Conservation (phyloP, 106 monocot genomes). For the Hemerocallis citrina region DNA sequence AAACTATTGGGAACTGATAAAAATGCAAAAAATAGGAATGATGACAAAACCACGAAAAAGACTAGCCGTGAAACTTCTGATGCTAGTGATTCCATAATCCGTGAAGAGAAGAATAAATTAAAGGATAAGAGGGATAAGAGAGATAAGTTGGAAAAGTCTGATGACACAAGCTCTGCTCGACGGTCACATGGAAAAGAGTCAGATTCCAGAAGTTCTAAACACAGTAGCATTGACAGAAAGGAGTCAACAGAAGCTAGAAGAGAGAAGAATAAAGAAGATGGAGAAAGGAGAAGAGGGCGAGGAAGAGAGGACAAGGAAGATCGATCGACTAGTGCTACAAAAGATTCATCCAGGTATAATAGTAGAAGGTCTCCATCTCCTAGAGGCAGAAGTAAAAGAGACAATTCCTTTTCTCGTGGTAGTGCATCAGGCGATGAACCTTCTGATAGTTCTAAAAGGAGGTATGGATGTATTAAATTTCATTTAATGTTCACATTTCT, state of each 20-base stretch:
- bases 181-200: constrained; percentile 15
- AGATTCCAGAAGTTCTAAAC: constrained; percentile 33
- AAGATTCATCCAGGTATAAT: constrained; percentile 25
- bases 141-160: constrained; percentile 23
- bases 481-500: not conserved
- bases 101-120: constrained; percentile 18
- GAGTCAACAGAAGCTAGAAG: constrained; percentile 30
- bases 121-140: constrained; percentile 26
- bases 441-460: constrained; percentile 46
- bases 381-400: constrained; percentile 37
- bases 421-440: constrained; percentile 50
- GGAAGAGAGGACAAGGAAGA: constrained; percentile 38
- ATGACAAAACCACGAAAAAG: constrained; percentile 3
- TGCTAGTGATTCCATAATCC: constrained; percentile 9
- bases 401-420: constrained; percentile 25
- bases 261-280: constrained; percentile 30
- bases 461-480: constrained; percentile 17
- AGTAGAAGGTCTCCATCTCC: constrained; percentile 49
- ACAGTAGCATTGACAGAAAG: constrained; percentile 17
- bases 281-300: constrained; percentile 20
- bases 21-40: constrained; percentile 6
- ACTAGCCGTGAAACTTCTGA: constrained; percentile 10
- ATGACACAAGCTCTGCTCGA: constrained; percentile 17
- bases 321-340: constrained; percentile 9
- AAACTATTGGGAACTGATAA: not conserved